Base-by-base conservation (phyloP, 2,329 filamentous ascomycete genomes). In the Dothistroma septosporum region DNA sequence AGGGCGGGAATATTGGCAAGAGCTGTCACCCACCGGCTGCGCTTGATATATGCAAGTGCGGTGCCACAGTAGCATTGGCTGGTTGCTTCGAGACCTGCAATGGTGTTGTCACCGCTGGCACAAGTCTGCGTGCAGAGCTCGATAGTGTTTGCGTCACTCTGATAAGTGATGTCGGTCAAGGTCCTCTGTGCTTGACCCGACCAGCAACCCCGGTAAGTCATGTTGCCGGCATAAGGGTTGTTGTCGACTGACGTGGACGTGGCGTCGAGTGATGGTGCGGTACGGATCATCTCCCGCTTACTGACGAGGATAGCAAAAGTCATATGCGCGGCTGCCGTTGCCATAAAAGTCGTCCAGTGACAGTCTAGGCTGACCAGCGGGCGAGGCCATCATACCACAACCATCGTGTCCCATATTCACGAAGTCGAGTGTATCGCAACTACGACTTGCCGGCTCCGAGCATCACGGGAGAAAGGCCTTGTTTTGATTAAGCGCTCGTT, bases 401-500 rank as follows among this genome's bases (percentile, higher is more conserved):
- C 61, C 72, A 61, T 76, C 74, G 60, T 76, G 74, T 9, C 72
- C 73, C 21, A 66, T 61, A 37, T 68, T 61, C 24, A 75, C 66
- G 49, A 74, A 71, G 56, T 76, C 74, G 12, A 76, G 68, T 1
- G 74, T 76, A 53, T 73, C 68, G 54, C 72, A 74, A 47, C 71
- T 68, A n/a, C 61, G 61, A 11, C 60, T 63, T 0, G 55, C 33
- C 9, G 72, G 64, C 44, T 66, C 63, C 2, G 62, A n/a, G 58
- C 73, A 74, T n/a, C 64, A 64, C 2, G 68, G 58, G 16, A 72
- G 71, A 59, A 76, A 75, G 9, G 66, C 67, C 49, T 72, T 70
- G 68, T 76, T 74, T 76, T 72, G 69, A 75, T 75, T 66, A 76
- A 76, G 7, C 74, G 72, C 65, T 76, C 74, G 54, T 76, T 72